Base-by-base conservation (phyloP, 495 filamentous ascomycete genomes). In the Daldinia concentrica region DNA sequence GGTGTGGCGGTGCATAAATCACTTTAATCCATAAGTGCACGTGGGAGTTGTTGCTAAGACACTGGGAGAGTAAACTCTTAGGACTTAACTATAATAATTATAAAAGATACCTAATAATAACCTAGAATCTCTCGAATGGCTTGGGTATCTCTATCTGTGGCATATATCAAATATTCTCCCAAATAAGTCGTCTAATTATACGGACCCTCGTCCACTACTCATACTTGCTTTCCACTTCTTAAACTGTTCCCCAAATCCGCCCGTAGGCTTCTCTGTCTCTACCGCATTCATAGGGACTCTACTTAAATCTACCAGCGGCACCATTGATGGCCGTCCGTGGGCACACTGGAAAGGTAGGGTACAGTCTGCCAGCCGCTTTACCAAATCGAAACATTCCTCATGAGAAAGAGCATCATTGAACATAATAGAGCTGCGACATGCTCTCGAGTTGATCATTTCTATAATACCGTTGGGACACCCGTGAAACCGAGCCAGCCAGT, bases 391-490 rank as follows among this genome's bases (percentile, higher is more conserved):
- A 75, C 94, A 97, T 74, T 97, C 88, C 7, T 85, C 84, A 1
- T 82, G 61, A 1, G 82, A 85, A 50, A 98, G 76, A 9, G 78
- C 78, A 73, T 99, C 95, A 71, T 98, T 98, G 81, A 99, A 99
- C 95, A 99, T 99, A 79, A 98, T 92, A 6, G 95, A 93, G 43
- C 87, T 94, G 37, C 95, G 84, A 79, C 95, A 99, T 8, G 95
- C 92, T 41, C 94, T 88, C 5, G 93, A 97, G 72, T 97, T 95
- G 26, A 98, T 82, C 80, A 98, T 82, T 58, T 98, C 94, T 41
- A 96, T 58, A n/a, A 98, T 89, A 0, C 90, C 90, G 58, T 87
- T 82, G 0, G 94, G 94, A 71, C 92, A 95, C 39, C 82, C 83
- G 32, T 87, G 83, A 50, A 92, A 87, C 14, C 82, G 81, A 22